phyloP scores from a whole-genome alignment of 2,329 filamentous ascomycete genomes.

The Cladosporium colombiae region DNA sequence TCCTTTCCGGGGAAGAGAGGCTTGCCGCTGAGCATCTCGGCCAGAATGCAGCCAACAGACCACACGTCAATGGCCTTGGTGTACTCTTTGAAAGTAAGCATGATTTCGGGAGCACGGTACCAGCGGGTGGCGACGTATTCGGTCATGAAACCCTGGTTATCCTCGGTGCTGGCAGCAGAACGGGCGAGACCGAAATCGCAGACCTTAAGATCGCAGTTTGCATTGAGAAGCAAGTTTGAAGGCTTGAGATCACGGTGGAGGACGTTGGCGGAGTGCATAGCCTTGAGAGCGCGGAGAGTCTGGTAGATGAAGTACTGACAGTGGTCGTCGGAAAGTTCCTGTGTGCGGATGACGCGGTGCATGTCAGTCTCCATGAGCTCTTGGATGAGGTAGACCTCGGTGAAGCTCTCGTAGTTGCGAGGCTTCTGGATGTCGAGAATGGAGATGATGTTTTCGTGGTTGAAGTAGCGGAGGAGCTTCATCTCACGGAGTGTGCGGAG shows the following conservation, averaged over 20 bases:
- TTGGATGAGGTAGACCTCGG: constrained; percentile 98
- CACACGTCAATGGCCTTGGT: constrained; percentile 99
- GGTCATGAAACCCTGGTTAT: constrained; percentile 99
- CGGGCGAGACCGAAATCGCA: constrained; percentile 95
- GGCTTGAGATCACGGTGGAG: constrained; percentile 97
- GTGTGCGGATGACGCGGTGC: constrained; percentile 97
- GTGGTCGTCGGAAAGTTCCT: constrained; percentile 97
- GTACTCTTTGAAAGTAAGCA: constrained; percentile 99
- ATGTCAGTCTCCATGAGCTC: constrained; percentile 99
- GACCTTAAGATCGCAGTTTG: constrained; percentile 98
- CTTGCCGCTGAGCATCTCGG: constrained; percentile 98
- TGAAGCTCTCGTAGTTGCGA: constrained; percentile 91
- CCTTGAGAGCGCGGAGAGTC: constrained; percentile 93
- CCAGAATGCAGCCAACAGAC: constrained; percentile 97
- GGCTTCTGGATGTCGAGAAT: constrained; percentile 99
- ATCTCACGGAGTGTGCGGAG: constrained; percentile 94
- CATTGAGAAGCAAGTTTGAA: constrained; percentile 93
- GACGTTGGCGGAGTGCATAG: constrained; percentile 98
- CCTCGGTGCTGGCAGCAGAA: constrained; percentile 93
- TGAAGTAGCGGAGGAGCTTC: constrained; percentile 98
- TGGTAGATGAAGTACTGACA: constrained; percentile 99
- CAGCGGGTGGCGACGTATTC: constrained; percentile 99
- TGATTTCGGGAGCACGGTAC: constrained; percentile 99
- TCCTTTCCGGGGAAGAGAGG: constrained; percentile 98
- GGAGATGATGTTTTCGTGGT: constrained; percentile 99